Evolutionary conservation across 139 green algal species (phyloP).

Genomic region (Ettlia oleoabundans): DNA sequence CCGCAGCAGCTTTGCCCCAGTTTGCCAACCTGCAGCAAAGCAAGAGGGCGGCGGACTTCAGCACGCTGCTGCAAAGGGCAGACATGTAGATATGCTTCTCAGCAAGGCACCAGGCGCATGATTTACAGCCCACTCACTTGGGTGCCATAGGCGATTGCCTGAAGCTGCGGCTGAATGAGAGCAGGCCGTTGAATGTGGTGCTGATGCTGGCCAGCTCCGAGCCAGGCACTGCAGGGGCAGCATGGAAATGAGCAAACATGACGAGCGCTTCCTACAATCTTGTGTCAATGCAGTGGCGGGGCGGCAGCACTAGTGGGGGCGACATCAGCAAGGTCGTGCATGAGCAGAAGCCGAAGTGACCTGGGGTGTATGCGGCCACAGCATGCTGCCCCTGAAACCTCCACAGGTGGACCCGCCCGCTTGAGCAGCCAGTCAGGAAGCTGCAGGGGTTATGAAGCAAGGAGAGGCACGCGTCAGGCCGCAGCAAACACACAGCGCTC

Average conservation of each 20-base stretch:
- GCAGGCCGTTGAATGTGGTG: background rate
- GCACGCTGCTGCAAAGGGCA: too few relatives aligned
- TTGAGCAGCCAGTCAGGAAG: conserved; percentile 48
- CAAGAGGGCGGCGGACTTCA: too few relatives aligned
- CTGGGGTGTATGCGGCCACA: conserved; percentile 56
- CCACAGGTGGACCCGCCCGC: conserved; percentile 71
- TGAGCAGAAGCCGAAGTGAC: background rate
- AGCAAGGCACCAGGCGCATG: background rate
- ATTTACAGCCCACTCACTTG: too few relatives aligned
- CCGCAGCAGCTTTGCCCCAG: conserved; percentile 29
- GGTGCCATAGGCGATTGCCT: background rate
- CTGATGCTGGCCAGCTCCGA: conserved; percentile 21
- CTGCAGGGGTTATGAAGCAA: too few relatives aligned
- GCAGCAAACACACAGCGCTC: too few relatives aligned
- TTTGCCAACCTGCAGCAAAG: conserved; percentile 5
- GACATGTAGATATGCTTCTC: too few relatives aligned
- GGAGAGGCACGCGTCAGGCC: background rate
- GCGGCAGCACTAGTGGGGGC: background rate
- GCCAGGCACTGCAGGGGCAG: conserved; percentile 21
- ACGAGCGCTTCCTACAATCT: too few relatives aligned
- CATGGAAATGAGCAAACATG: too few relatives aligned
- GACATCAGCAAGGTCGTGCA: background rate
- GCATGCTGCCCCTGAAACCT: conserved; percentile 55
- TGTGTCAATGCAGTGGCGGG: background rate
- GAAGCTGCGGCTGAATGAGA: conserved; percentile 26